These are phyloP conservation scores for Aleurites moluccanus DNA, from an alignment of 441 rosid species.

Conservation along the genomic window DNA sequence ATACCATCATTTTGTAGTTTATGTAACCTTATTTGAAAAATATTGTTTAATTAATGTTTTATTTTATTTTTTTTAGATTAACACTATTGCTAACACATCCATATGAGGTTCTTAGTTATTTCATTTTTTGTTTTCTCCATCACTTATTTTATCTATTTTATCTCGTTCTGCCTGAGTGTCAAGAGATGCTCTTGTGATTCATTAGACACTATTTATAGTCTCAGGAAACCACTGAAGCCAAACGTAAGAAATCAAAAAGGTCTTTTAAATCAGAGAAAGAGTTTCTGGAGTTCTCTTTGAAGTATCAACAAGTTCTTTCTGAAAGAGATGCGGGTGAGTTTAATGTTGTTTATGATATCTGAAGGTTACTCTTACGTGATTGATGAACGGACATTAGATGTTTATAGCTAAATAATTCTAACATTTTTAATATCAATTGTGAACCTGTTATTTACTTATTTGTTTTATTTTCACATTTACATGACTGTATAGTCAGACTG, in stretches of 20 bases:
- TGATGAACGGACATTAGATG: not conserved
- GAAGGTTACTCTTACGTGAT: slow-evolving; percentile 4
- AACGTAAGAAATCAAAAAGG: slow-evolving; percentile 63
- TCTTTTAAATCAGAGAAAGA: slow-evolving; percentile 74
- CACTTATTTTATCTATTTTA: not conserved
- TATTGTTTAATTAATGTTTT: not conserved
- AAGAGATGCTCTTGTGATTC: not conserved
- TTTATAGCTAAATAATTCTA: not conserved
- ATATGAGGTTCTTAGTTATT: not conserved
- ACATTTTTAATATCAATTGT: slow-evolving; percentile 6
- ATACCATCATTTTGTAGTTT: slow-evolving; percentile 1
- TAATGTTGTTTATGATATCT: slow-evolving; percentile 14
- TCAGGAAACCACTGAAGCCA: slow-evolving; percentile 64
- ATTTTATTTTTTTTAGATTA: not conserved
- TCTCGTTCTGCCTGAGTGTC: slow-evolving; percentile 5
- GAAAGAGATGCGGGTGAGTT: slow-evolving; percentile 81
- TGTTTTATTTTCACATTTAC: not conserved
- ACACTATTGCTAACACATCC: not conserved
- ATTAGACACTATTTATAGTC: slow-evolving; percentile 23
- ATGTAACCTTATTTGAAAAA: not conserved
- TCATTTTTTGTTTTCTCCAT: not conserved
- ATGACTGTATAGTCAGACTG: not conserved
- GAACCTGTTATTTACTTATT: not conserved
- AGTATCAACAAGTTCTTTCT: slow-evolving; percentile 81
- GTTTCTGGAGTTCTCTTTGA: slow-evolving; percentile 73